These are phyloP conservation scores for Backusella westeae DNA, from an alignment of 192 early-diverging fungal species.

Conservation along the genomic window DNA sequence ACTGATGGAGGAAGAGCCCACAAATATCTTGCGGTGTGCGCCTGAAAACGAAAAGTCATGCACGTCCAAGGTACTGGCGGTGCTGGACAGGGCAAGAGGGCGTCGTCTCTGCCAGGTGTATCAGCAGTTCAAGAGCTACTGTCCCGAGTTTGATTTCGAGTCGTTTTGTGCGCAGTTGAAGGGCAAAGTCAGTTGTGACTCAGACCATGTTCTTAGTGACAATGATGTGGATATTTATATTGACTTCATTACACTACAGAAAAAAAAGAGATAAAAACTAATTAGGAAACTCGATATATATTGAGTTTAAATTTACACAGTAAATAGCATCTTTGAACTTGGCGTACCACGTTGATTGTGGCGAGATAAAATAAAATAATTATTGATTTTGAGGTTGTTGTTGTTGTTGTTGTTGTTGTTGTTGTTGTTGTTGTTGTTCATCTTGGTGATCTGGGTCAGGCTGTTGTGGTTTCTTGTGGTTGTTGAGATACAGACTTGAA, in stretches of 20 bases:
- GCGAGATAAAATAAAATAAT: too few relatives aligned
- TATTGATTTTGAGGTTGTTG: too few relatives aligned
- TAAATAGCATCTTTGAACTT: too few relatives aligned
- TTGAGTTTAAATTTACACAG: too few relatives aligned
- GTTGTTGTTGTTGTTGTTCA: too few relatives aligned
- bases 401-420: too few relatives aligned
- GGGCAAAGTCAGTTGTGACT: neutral
- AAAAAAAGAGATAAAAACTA: too few relatives aligned
- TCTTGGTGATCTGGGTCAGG: too few relatives aligned
- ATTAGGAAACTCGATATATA: too few relatives aligned
- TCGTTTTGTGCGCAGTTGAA: neutral
- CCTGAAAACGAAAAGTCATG: constrained; percentile 7
- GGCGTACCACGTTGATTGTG: too few relatives aligned
- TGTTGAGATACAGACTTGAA: too few relatives aligned
- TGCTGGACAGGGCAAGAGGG: neutral
- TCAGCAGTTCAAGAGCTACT: neutral
- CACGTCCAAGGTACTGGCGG: neutral
- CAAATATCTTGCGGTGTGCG: neutral
- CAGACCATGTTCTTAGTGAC: neutral
- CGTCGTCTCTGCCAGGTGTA: neutral
- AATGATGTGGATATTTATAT: constrained; percentile 12
- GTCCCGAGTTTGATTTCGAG: constrained; percentile 8
- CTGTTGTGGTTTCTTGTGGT: too few relatives aligned
- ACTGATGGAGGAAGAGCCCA: neutral
- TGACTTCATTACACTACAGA: neutral